Conservation (phyloP, 805 yeast genomes). For the Yarrowia divulgata region DNA sequence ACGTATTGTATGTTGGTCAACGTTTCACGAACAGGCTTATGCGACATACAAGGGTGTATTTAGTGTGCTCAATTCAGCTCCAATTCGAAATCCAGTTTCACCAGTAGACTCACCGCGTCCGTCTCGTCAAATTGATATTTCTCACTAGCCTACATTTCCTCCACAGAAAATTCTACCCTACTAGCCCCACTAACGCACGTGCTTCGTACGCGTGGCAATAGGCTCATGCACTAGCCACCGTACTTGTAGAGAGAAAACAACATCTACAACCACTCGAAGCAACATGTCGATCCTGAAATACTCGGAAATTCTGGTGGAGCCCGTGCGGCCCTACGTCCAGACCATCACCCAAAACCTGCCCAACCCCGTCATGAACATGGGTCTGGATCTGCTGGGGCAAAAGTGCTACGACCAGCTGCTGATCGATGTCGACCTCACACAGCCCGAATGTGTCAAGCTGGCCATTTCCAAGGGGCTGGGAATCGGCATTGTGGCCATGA, state of each 20-base stretch:
- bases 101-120: neutral
- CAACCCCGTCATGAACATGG: conserved; percentile 45
- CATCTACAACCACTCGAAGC: neutral
- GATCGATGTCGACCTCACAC: conserved; percentile 45
- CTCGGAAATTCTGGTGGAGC: conserved; percentile 41
- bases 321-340: conserved; percentile 41
- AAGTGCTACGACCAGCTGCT: conserved; percentile 45
- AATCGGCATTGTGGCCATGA: conserved; percentile 51
- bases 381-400: conserved; percentile 43
- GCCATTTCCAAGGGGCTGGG: conserved; percentile 51
- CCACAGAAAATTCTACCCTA: neutral
- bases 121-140: neutral
- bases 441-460: conserved; percentile 46
- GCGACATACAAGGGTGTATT: no score
- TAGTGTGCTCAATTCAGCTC: neutral
- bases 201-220: neutral
- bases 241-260: neutral
- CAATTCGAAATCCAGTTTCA: neutral
- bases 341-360: conserved; percentile 44
- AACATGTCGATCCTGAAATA: conserved; percentile 29
- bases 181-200: conserved; percentile 7
- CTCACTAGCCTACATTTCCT: neutral
- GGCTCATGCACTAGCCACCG: neutral
- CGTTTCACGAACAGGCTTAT: no score
- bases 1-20: neutral